Conservation (phyloP, 306 rosid genomes). For the Quercus variabilis region DNA sequence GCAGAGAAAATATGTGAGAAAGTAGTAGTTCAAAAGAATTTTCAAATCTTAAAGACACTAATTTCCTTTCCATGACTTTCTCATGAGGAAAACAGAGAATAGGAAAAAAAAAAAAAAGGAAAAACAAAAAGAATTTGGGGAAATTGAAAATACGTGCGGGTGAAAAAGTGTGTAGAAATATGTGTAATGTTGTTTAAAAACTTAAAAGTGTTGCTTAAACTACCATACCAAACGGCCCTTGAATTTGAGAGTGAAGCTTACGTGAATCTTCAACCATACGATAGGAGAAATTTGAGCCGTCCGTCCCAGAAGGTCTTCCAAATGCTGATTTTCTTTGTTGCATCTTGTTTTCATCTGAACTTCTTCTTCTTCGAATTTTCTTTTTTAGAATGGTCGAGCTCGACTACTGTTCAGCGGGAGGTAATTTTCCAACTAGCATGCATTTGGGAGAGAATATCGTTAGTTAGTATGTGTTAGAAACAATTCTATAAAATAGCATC, state of each 20-base stretch:
- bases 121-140: neutral
- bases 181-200: too few species aligned
- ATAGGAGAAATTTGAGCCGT: constrained; percentile 73
- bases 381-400: neutral
- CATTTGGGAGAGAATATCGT: too few species aligned
- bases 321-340: constrained; percentile 53
- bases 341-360: constrained; percentile 27
- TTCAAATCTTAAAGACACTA: too few species aligned
- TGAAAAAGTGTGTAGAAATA: too few species aligned
- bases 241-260: constrained; percentile 28
- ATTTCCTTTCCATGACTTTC: neutral
- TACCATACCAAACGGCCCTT: too few species aligned
- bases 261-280: constrained; percentile 94
- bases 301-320: constrained; percentile 88
- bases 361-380: neutral
- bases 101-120: neutral
- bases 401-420: too few species aligned
- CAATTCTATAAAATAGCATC: too few species aligned
- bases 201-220: too few species aligned
- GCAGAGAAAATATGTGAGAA: neutral
- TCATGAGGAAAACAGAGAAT: neutral
- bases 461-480: too few species aligned
- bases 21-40: neutral
- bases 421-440: too few species aligned
- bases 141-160: too few species aligned